Evolutionary conservation across 768 basidiomycete genomes (phyloP).

Genomic region (Termitomyces sp.): DNA sequence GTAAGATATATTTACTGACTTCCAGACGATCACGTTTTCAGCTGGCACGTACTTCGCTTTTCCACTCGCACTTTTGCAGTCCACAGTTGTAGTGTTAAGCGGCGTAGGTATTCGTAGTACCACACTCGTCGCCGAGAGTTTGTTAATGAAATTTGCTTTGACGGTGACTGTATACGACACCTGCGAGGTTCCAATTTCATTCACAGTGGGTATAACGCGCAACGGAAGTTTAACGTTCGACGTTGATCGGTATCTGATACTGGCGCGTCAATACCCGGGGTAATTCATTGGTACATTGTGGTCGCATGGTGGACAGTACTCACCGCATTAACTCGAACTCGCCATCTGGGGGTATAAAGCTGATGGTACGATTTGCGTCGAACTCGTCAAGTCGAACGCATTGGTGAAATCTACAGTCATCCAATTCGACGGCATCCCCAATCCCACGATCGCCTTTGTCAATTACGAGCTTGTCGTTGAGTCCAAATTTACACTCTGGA

Average conservation of each 20-base stretch:
- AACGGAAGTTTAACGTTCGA: slow-evolving; percentile 95
- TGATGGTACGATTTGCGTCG: slow-evolving; percentile 89
- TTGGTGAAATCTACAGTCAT: slow-evolving; percentile 98
- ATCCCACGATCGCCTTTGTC: slow-evolving; percentile 72
- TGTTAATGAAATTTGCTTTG: slow-evolving; percentile 85
- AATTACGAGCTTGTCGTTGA: slow-evolving; percentile 97
- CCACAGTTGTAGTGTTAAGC: slow-evolving; percentile 86
- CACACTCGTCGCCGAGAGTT: slow-evolving; percentile 90
- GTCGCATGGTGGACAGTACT: slow-evolving; percentile 16
- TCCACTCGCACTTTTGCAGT: slow-evolving; percentile 85
- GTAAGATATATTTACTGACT: slow-evolving; percentile 52
- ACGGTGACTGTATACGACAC: slow-evolving; percentile 89
- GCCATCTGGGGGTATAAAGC: slow-evolving; percentile 96
- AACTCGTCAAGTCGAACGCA: slow-evolving; percentile 95
- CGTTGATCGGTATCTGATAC: slow-evolving; percentile 83
- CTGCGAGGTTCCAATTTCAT: slow-evolving; percentile 86
- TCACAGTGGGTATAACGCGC: slow-evolving; percentile 83
- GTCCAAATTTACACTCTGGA: slow-evolving; percentile 97
- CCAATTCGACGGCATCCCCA: slow-evolving; percentile 86
- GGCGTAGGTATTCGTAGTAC: slow-evolving; percentile 95
- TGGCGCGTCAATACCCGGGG: background rate
- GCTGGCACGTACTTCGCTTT: slow-evolving; percentile 97
- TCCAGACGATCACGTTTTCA: slow-evolving; percentile 97
- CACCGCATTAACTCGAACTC: slow-evolving; percentile 98
- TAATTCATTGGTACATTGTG: background rate